Evolutionary conservation across 352 stramenopile species (phyloP).

Genomic region (Globisporangium uncinulatum): DNA sequence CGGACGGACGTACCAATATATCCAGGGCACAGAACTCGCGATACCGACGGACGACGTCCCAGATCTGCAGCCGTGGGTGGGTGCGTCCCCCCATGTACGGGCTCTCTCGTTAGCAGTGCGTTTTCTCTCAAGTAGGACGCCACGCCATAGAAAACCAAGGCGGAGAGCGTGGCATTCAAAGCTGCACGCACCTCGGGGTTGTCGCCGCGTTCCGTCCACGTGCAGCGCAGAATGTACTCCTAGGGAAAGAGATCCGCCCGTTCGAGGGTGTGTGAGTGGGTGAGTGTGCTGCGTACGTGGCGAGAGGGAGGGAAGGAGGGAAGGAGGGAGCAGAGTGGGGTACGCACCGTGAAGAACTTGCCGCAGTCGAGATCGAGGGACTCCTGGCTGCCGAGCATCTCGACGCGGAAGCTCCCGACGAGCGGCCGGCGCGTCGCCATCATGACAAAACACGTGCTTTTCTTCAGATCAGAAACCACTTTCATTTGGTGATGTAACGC

Average conservation of each 20-base stretch:
- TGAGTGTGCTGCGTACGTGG: too few relatives aligned
- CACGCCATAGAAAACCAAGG: not conserved
- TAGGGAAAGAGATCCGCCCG: constrained; percentile 9
- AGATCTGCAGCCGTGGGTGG: constrained; percentile 35
- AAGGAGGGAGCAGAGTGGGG: not conserved
- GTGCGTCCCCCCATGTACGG: too few relatives aligned
- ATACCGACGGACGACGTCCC: constrained; percentile 79
- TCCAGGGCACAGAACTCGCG: constrained; percentile 84
- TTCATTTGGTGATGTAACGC: too few relatives aligned
- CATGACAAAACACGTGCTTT: not conserved
- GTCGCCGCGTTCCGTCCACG: constrained; percentile 48
- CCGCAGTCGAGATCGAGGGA: constrained; percentile 77
- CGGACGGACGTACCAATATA: constrained; percentile 47
- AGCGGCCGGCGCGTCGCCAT: not conserved
- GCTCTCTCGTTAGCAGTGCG: not conserved
- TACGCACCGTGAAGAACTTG: constrained; percentile 84
- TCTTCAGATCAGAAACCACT: too few relatives aligned
- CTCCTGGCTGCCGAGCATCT: constrained; percentile 71
- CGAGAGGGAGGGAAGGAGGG: not conserved
- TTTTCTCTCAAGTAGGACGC: not conserved
- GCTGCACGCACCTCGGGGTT: constrained; percentile 30
- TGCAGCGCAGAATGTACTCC: constrained; percentile 83
- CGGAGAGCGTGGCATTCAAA: not conserved
- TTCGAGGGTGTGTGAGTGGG: too few relatives aligned
- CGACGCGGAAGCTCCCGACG: constrained; percentile 1